A percentile compares a stretch with the other conserved stretches of the same genome.
These are phyloP conservation scores for Magnolia kwangsiensis DNA, from an alignment of 164 flowering plant species.

Conservation along the genomic window DNA sequence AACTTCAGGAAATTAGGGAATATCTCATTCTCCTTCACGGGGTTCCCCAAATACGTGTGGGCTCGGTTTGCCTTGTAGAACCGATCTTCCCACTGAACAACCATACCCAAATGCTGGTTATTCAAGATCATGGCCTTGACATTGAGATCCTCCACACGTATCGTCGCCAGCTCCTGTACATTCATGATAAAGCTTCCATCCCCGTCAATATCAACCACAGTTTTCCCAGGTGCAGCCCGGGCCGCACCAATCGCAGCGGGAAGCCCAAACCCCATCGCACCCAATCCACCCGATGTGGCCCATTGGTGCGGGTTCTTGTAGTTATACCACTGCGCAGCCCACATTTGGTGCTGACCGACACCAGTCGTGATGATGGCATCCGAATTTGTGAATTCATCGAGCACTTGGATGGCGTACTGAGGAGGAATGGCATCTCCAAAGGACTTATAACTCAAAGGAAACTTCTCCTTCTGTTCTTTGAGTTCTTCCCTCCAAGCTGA, in stretches of 20 bases:
- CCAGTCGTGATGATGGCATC: constrained; percentile 20
- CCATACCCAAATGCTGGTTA: constrained; percentile 25
- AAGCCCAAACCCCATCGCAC: constrained; percentile 26
- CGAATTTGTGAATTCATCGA: constrained; percentile 18
- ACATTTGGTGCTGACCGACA: constrained; percentile 26
- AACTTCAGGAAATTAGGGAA: constrained; percentile 59
- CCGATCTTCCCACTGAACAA: constrained; percentile 47
- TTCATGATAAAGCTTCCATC: constrained; percentile 24
- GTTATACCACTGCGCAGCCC: constrained; percentile 22
- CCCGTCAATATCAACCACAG: constrained; percentile 16
- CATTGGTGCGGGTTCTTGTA: constrained; percentile 16
- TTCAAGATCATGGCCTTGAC: constrained; percentile 20
- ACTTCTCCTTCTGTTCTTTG: constrained; percentile 42
- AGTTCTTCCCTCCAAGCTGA: constrained; percentile 57
- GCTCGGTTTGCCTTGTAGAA: constrained; percentile 71
- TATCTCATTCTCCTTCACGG: constrained; percentile 49
- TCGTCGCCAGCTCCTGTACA: constrained; percentile 18
- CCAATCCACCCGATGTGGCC: constrained; percentile 19
- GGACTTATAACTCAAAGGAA: constrained; percentile 50
- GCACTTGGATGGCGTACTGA: constrained; percentile 15
- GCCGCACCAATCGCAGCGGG: constrained; percentile 24
- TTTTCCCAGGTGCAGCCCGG: constrained; percentile 8
- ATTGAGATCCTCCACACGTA: constrained; percentile 6
- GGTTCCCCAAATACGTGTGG: constrained; percentile 61
- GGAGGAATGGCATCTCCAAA: constrained; percentile 60